Base-by-base conservation (phyloP, 1,284 basidiomycete genomes). In the Gomphus bonarii region DNA sequence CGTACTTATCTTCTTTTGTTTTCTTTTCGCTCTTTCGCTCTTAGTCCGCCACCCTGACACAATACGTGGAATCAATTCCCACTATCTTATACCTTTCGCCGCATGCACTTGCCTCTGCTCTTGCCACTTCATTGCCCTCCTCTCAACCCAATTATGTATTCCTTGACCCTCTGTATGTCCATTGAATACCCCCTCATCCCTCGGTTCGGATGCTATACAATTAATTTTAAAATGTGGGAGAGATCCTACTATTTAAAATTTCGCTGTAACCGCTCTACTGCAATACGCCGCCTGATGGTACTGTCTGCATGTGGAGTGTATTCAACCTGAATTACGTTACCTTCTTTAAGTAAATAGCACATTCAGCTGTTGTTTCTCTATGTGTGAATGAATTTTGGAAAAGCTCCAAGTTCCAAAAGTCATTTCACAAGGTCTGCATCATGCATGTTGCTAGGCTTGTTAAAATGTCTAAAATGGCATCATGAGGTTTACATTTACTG, bases 41-140 rank as follows among this genome's bases (percentile, higher is more conserved):
- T 36, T 36, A n/a, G 33, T 25, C 51, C 14, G 11, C 38, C 38
- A 20, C 22, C 12, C 38, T 30, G 51, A 35, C 31, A 36, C 35
- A 5, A 33, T n/a, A 31, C 30, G 30, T 20, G 14, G 4, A 42
- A 42, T 18, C 50, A 33, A n/a, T 50, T 42, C 11, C 51, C 9
- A 40, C n/a, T 53, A 53, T 53, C 22, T 53, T 53, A 53, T 53
- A 53, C 28, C 51, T 4, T 53, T 53, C 22, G 2, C 16, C 38
- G 28, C 51, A 53, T 20, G 51, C 30, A 36, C 28, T 16, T 36
- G 16, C 36, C 51, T 43, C 28, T 53, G 35, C 50, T 33, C 36
- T 36, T 20, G 6, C 28, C 38, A 38, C 14, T 43, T 43, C 30
- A 20, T 10, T 51, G 18, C 20, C 33, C 8, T n/a, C 49, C 11